phyloP scores from a whole-genome alignment of 139 green algal genomes.

The Chlamydomonas eustigma region DNA sequence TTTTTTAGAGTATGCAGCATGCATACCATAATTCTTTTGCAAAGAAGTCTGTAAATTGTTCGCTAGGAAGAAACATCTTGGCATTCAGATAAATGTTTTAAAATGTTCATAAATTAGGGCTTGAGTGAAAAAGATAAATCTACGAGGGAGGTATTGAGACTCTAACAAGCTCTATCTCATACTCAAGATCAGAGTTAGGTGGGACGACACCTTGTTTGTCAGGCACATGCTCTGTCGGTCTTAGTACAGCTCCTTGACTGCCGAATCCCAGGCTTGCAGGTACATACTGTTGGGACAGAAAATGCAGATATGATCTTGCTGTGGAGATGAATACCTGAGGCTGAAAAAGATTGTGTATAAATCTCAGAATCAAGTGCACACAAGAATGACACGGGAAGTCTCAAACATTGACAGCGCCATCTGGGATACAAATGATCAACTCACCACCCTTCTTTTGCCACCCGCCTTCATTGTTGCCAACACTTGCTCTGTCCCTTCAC shows the following conservation, averaged over 20 bases:
- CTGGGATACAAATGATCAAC: too few species aligned
- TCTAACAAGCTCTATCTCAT: constrained; percentile 68
- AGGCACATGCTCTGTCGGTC: constrained; percentile 66
- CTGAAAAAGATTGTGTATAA: neutral
- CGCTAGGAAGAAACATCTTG: too few species aligned
- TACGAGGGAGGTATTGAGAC: constrained; percentile 73
- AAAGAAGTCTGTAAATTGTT: too few species aligned
- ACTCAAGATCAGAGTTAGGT: constrained; percentile 56
- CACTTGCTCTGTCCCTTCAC: constrained; percentile 62
- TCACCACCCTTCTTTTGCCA: constrained; percentile 56
- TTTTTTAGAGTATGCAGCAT: too few species aligned
- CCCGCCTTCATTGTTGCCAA: constrained; percentile 72
- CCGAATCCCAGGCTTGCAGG: constrained; percentile 74
- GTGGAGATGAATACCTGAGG: neutral
- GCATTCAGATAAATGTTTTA: too few species aligned
- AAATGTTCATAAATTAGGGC: too few species aligned
- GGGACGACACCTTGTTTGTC: constrained; percentile 74
- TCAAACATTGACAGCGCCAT: neutral
- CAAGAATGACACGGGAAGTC: neutral
- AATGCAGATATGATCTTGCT: too few species aligned
- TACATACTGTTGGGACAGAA: too few species aligned
- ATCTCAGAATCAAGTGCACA: neutral
- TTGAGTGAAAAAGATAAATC: too few species aligned
- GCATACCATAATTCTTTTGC: too few species aligned
- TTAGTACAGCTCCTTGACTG: constrained; percentile 52